These are phyloP conservation scores for Ormosia emarginata DNA, from an alignment of 306 rosid genomes.

Conservation along the genomic window DNA sequence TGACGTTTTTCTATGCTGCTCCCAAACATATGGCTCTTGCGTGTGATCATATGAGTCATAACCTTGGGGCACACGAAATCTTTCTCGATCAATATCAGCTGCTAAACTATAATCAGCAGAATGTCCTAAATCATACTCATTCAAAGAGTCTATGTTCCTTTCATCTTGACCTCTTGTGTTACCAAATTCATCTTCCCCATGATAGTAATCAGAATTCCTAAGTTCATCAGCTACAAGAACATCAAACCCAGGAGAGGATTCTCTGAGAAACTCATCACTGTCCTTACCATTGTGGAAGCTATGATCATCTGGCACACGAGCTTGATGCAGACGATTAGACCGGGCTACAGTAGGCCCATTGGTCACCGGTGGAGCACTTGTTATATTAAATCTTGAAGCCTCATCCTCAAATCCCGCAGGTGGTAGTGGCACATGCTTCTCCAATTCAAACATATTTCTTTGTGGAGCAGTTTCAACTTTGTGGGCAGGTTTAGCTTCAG, in stretches of 20 bases:
- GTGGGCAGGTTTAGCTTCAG: constrained; percentile 41
- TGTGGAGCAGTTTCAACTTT: constrained; percentile 46
- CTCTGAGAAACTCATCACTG: constrained; percentile 78
- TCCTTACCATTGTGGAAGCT: constrained; percentile 82
- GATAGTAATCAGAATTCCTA: constrained; percentile 73
- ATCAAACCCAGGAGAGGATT: constrained; percentile 98
- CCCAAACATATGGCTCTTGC: constrained; percentile 82
- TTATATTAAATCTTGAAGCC: constrained; percentile 43
- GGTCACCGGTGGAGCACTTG: constrained; percentile 31
- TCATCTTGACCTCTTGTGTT: constrained; percentile 66
- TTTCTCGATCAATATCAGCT: constrained; percentile 65
- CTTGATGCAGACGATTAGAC: constrained; percentile 46
- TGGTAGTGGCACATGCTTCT: constrained; percentile 39
- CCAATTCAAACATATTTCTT: constrained; percentile 40
- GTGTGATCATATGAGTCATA: constrained; percentile 66
- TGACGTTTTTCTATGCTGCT: constrained; percentile 60
- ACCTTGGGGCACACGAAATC: constrained; percentile 46
- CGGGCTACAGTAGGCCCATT: constrained; percentile 47
- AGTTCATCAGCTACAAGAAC: constrained; percentile 95
- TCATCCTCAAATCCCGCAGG: constrained; percentile 46
- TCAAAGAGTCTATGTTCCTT: constrained; percentile 61
- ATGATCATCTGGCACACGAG: constrained; percentile 58
- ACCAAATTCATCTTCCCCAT: constrained; percentile 72
- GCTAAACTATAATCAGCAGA: constrained; percentile 60
- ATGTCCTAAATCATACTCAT: constrained; percentile 63